These are phyloP conservation scores for Chrysopogon serrulatus DNA, from an alignment of 176 grass and related monocot genomes.

Conservation along the genomic window DNA sequence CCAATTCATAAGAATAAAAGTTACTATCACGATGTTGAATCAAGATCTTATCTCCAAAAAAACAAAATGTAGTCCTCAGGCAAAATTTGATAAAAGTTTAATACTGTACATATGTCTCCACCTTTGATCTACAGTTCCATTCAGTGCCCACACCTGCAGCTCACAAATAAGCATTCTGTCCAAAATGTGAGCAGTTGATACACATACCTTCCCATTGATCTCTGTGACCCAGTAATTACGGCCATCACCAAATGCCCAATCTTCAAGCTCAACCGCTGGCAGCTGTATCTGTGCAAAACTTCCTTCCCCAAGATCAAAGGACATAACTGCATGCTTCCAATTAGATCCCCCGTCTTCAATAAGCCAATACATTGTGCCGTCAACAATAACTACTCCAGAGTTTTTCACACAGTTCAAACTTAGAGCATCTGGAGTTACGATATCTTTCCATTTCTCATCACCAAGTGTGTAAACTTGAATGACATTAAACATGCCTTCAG, in stretches of 20 bases:
- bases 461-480: slow-evolving; percentile 33
- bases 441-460: neutral
- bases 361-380: slow-evolving; percentile 28
- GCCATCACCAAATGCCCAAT: neutral
- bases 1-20: neutral
- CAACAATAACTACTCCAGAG: neutral
- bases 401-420: neutral
- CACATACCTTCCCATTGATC: slow-evolving; percentile 14
- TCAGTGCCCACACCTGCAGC: slow-evolving; percentile 24
- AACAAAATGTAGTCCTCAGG: neutral
- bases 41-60: slow-evolving; percentile 18
- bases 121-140: neutral
- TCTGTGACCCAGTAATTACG: neutral
- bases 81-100: neutral
- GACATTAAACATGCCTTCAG: neutral
- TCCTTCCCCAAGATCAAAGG: slow-evolving; percentile 26
- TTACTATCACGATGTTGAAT: neutral
- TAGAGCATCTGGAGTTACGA: neutral
- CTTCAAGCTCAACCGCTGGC: neutral
- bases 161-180: neutral
- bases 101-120: slow-evolving; percentile 23
- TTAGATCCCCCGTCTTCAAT: neutral
- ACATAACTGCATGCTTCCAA: neutral
- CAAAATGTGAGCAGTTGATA: neutral
- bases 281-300: neutral